Evolutionary conservation across 192 early-diverging fungal genomes (phyloP), one percentile per base, ranked within the genome.

Genomic region (Rhizophagus sp.): DNA sequence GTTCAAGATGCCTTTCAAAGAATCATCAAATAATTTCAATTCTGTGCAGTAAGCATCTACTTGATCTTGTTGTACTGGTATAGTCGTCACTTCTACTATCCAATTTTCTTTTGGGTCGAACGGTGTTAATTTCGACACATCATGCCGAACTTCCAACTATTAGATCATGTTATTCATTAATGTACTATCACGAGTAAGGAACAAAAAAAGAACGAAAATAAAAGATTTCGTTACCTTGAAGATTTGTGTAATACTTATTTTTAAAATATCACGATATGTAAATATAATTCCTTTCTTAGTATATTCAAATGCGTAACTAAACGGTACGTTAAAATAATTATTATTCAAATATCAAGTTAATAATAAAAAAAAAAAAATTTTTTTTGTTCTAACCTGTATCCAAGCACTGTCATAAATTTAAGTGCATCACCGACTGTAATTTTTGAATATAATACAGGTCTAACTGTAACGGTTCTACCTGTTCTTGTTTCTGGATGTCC

Each of bases 401-500:
- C 92, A 12, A 96, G 82, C 57, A 92, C 85, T 36, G 86, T 87
- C 83, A 95, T 88, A 73, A 91, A 93, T 80, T 88, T 83, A 76
- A 93, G 84, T 0, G 88, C 90, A 79, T 95, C 91, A 19, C 92
- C 94, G n/a, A 88, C 82, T 15, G 88, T 34, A 19, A 89, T 79
- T 63, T 87, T 85, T 17, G 91, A 89, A 79, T 92, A 87, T 34
- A 92, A 88, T 10, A 88, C 89, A 8, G 91, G 91, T 39, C 92
- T 88, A 30, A 90, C 91, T 1, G 87, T 91, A 6, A 88, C 89
- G 25, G 88, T 85, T 63, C 88, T 83, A 19, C 86, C 85, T 7
- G 88, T 89, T 36, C 89, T 90, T 17, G 92, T 92, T 82, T 95
- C 95, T 1, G 94, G 93, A 76, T 90, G 88, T 39, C 92, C 93